Evolutionary conservation across 352 stramenopile species (phyloP), one percentile per base, ranked within the genome.

Genomic region (Blastocystis sp.): DNA sequence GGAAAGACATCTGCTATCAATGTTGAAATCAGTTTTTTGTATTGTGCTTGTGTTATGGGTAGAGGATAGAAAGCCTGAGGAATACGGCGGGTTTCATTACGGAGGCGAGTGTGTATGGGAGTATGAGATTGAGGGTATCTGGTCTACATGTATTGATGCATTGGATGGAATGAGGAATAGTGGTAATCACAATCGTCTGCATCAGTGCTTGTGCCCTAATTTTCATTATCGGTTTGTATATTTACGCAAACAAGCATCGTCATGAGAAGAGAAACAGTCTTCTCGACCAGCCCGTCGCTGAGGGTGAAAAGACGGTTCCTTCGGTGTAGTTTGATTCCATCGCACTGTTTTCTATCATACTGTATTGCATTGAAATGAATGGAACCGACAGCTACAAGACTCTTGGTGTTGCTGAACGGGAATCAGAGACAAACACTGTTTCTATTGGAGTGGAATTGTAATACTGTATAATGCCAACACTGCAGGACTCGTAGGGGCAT

Each of bases 201-300:
- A 84, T 64, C 17, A 17, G 45, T n/a, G 61, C 11, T n/a, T 19
- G 67, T 84, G 10, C 48, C n/a, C 3, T 84, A 28, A 53, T 84
- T 64, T 56, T 84, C 28, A 69, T 84, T 64, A 67, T 84, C 66
- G 52, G 10, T 2, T 69, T 84, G 40, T 84, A 69, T 28, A 84
- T 84, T 38, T 84, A 84, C 66, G 74, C 74, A 14, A 53, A 84
- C 52, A 84, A 84, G 48, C 61, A 84, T 70, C 74, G 74, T 43
- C n/a, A 34, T 60, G 74, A 84, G 56, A 84, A 84, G 41, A 52
- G 74, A 14, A 64, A 62, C 34, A 43, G 1, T 28, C n/a, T 84
- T 17, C 48, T 56, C 5, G 14, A 14, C 48, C 5, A 14, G 5
- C 14, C 48, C 14, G 5, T 56, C 14, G 48, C 14, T 1, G 48